A percentile compares a stretch with the other conserved stretches of the same genome.
Conservation (phyloP, 768 basidiomycete species). For the Suillus brevipes region DNA sequence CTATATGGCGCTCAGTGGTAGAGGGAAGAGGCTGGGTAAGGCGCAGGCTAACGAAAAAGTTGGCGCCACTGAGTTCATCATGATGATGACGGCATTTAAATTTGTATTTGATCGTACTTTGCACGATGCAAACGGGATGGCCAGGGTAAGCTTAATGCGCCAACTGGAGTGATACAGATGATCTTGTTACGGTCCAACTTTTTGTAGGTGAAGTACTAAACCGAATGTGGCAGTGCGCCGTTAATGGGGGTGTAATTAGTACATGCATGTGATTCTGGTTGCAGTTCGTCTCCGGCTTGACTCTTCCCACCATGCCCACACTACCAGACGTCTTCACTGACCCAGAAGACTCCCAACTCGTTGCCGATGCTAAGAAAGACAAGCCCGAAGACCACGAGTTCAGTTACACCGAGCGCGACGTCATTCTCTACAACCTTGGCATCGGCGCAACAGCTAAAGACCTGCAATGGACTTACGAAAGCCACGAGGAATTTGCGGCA, state of each 20-base stretch:
- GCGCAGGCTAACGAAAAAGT: background rate
- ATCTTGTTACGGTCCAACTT: background rate
- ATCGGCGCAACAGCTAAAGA: constrained; percentile 93
- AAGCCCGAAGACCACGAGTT: constrained; percentile 57
- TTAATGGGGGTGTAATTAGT: background rate
- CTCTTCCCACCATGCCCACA: constrained; percentile 29
- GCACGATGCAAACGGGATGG: no score
- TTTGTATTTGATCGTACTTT: background rate
- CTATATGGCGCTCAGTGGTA: background rate
- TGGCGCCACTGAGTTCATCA: background rate
- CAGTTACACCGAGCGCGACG: constrained; percentile 83
- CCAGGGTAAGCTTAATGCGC: background rate
- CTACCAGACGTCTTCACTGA: constrained; percentile 63
- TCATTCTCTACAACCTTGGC: constrained; percentile 94
- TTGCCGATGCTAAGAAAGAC: constrained; percentile 77
- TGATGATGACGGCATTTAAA: background rate
- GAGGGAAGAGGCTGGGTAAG: background rate
- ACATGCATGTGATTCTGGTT: constrained; percentile 7
- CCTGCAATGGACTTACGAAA: constrained; percentile 89
- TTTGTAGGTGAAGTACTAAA: background rate
- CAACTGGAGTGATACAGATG: background rate
- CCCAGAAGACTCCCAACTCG: constrained; percentile 78
- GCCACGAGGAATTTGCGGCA: constrained; percentile 79
- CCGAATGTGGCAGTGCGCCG: background rate
- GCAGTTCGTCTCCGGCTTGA: background rate